Base-by-base conservation (phyloP, 176 grass and related monocot genomes). In the Eleusine coracana region DNA sequence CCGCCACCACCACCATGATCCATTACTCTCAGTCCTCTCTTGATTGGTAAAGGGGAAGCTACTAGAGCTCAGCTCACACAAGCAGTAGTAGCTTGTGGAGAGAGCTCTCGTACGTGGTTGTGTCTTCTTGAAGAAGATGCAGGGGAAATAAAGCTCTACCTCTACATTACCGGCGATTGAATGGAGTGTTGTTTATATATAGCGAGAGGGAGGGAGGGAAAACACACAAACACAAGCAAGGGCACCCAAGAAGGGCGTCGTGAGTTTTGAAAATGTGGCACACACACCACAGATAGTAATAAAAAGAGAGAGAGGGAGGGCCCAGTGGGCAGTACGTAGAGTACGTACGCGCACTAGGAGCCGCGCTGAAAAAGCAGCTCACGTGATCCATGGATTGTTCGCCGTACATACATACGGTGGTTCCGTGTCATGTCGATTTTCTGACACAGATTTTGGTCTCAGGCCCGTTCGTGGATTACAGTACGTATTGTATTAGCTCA, bases 181-280 rank as follows among this genome's bases (percentile, higher is more conserved):
- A 55, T 4, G 49, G 15, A 51, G 49, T 46, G 44, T 10, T 46
- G 55, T 75, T 6, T 79, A 74, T 74, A 84, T 73, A 83, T 79
- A 87, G 66, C 65, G 70, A 41, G 74, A 87, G 66, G 55, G 70
- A 41, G 74, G 13, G 18, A 70, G 37, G 38, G 72, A 38, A 55
- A 56, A 56, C 52, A 56, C 49, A 64, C 31, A 34, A 34, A 56
- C 49, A 64, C 31, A 34, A 34, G 21, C 9, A 56, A 5, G 75
- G 25, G 41, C 41, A 2, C 4, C n/a, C n/a, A n/a, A n/a, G n/a
- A 8, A 1, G 44, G 1, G 48, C 48, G 48, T 50, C 51, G 56
- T 23, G 21, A 59, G 21, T 23, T 56, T 23, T 59, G 21, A 23
- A 59, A 59, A 34, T 2, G 31, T 23, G 56, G 56, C 21, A 18